A percentile compares a stretch with the other conserved stretches of the same genome.
Conservation (phyloP, 192 early-diverging fungal genomes). For the Rhizophagus clarus region DNA sequence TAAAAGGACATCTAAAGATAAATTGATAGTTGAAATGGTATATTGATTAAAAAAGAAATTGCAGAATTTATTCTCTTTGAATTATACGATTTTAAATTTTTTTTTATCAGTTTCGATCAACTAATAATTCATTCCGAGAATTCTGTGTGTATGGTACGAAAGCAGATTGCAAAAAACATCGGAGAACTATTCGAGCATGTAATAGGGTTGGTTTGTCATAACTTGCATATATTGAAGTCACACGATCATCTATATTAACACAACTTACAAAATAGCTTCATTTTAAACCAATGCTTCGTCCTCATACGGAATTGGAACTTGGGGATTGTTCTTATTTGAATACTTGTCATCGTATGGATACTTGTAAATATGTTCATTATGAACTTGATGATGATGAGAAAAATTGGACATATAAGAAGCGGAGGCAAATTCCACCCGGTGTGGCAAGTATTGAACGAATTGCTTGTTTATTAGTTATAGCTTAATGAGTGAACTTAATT, state of each 20-base stretch:
- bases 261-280: slow-evolving; percentile 45
- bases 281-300: slow-evolving; percentile 50
- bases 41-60: slow-evolving; percentile 10
- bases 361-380: slow-evolving; percentile 67
- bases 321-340: slow-evolving; percentile 72
- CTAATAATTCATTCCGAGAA: slow-evolving; percentile 48
- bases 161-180: slow-evolving; percentile 40
- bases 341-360: slow-evolving; percentile 64
- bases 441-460: neutral
- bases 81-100: neutral
- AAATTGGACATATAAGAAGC: slow-evolving; percentile 8
- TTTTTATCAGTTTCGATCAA: slow-evolving; percentile 32
- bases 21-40: slow-evolving; percentile 44
- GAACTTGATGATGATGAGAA: slow-evolving; percentile 48
- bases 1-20: slow-evolving; percentile 37
- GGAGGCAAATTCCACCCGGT: slow-evolving; percentile 29
- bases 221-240: neutral
- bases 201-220: slow-evolving; percentile 27
- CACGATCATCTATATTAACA: neutral
- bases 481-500: neutral
- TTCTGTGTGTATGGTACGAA: slow-evolving; percentile 51
- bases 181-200: slow-evolving; percentile 33
- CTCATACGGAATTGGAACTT: slow-evolving; percentile 52
- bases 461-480: neutral
- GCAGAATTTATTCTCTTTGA: neutral